Percentiles rank a stretch among this genome's conserved stretches.
phyloP scores from a whole-genome alignment of 2,329 filamentous ascomycete genomes.

The Microcyclospora tardicrescens region DNA sequence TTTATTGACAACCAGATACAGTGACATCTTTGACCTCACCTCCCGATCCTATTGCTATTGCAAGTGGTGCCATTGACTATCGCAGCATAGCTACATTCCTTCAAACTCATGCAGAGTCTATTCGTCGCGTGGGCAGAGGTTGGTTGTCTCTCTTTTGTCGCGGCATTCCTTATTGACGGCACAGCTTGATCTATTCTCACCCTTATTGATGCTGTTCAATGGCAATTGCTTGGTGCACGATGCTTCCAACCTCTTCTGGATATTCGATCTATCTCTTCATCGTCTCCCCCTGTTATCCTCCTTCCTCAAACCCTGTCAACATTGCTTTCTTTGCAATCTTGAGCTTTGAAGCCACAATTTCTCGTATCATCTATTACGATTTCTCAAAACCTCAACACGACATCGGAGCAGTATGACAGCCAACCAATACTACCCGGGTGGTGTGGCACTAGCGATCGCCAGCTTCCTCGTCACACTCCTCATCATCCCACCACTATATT shows the following conservation, averaged over 20 bases:
- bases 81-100: no score
- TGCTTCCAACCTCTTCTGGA: not conserved
- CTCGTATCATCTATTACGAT: not conserved
- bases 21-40: no score
- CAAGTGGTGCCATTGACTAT: no score
- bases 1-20: no score
- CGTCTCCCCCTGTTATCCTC: conserved; percentile 6
- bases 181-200: conserved; percentile 15
- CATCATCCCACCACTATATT: conserved; percentile 43
- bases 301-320: conserved; percentile 2
- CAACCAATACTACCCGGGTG: conserved; percentile 16
- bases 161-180: conserved; percentile 12
- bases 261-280: conserved; percentile 7
- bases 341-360: not conserved
- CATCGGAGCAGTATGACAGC: not conserved
- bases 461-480: conserved; percentile 39
- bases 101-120: no score
- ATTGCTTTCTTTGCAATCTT: not conserved
- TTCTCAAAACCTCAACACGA: not conserved
- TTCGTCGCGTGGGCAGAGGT: no score
- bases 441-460: conserved; percentile 36
- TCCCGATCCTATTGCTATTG: no score
- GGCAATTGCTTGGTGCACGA: conserved; percentile 9
- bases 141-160: no score
- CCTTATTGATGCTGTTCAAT: conserved; percentile 12